Evolutionary conservation across 2,329 filamentous ascomycete species (phyloP), one percentile per base, ranked within the genome.

Genomic region (Trichoderma lentiforme): DNA sequence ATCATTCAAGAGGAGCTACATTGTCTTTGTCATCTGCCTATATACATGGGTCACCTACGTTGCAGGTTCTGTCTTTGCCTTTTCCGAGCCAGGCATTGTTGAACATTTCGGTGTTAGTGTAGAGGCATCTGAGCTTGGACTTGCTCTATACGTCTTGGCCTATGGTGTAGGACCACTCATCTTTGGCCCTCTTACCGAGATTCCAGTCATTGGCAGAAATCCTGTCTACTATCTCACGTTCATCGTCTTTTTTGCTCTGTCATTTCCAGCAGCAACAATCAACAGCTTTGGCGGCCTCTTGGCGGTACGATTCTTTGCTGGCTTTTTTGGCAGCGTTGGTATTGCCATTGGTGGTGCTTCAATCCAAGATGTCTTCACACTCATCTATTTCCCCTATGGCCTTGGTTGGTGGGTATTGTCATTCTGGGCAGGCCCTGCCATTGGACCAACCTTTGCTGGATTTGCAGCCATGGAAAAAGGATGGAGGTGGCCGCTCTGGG

Each of bases 311-410:
- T 91, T 91, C 79, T 79, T 91, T 4, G 87, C 88, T 70, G 90
- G 89, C 1, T 90, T 91, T 82, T 90, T 91, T 74, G 89, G 90
- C 6, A 88, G 85, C 6, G 90, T 90, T 0, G 89, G 87, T 77
- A 81, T 93, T 4, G 90, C 90, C 0, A 91, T 86, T 0, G 86
- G 85, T 6, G 85, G 82, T n/a, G 86, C 86, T 2, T 84, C 85
- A 0, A 80, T 87, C 0, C 82, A 82, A 63, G 86, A 88, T 73
- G 84, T 87, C 76, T 89, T 87, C 76, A 85, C 82, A 88, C 51
- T 67, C 21, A 81, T 87, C 73, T 83, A 86, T 26, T 80, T 90
- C 0, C 88, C 89, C 0, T 89, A 89, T 73, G 84, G 85, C 2
- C 82, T 91, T 73, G 85, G 86, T 70, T 82, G 84, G 0, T 91